These are phyloP conservation scores for Bruguiera hainesii DNA, from an alignment of 441 rosid species.

Conservation along the genomic window DNA sequence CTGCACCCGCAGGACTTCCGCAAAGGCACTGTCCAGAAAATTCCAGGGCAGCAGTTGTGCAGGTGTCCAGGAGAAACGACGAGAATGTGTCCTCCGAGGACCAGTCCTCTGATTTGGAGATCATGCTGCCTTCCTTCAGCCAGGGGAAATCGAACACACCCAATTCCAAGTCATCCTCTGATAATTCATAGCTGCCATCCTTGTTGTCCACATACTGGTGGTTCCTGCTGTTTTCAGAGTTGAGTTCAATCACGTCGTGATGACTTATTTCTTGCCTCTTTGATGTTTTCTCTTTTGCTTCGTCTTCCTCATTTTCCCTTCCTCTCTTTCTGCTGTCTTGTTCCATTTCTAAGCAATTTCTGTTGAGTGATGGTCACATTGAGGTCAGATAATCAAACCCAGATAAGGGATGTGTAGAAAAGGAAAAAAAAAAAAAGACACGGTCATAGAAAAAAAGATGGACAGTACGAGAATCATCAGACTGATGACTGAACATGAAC, in stretches of 20 bases:
- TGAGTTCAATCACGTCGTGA: neutral
- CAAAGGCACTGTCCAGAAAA: conserved; percentile 20
- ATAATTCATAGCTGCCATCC: conserved; percentile 5
- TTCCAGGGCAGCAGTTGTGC: conserved; percentile 16
- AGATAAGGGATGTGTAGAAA: neutral
- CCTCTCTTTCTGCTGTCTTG: conserved; percentile 31
- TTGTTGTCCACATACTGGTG: neutral
- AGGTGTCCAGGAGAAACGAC: conserved; percentile 18
- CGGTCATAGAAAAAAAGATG: too few species aligned
- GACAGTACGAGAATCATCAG: too few species aligned
- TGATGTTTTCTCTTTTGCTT: conserved; percentile 16
- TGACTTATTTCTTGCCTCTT: conserved; percentile 20
- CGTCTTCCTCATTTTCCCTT: conserved; percentile 20
- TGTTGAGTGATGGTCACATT: neutral
- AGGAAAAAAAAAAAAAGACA: neutral
- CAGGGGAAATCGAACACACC: conserved; percentile 78
- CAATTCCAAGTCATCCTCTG: conserved; percentile 17
- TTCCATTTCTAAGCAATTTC: conserved; percentile 15
- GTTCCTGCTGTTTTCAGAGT: neutral
- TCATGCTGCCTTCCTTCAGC: conserved; percentile 59
- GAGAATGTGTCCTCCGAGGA: conserved; percentile 39
- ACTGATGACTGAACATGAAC: too few species aligned
- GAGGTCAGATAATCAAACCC: neutral
- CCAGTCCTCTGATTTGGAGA: conserved; percentile 48
- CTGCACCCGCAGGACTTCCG: conserved; percentile 20